These are phyloP conservation scores for Calycina herbarum DNA, from an alignment of 2,329 filamentous ascomycete species.

Conservation along the genomic window DNA sequence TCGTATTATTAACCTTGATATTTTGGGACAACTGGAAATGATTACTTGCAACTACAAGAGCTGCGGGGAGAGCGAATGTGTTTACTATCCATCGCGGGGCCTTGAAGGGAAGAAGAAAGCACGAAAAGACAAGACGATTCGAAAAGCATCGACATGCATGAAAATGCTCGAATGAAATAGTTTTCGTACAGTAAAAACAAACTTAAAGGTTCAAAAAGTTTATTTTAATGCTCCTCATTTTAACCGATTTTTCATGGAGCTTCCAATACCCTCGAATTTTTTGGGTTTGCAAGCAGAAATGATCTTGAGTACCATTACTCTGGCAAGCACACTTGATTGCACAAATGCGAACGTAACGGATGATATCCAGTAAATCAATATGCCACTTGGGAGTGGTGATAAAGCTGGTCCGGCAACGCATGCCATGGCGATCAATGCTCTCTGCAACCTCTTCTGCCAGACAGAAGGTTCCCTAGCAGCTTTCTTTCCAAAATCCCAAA, in stretches of 20 bases:
- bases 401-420: slow-evolving; percentile 42
- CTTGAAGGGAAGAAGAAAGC: too few species aligned
- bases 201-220: neutral
- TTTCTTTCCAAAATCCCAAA: slow-evolving; percentile 31
- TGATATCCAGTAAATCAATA: slow-evolving; percentile 52
- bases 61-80: too few species aligned
- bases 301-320: slow-evolving; percentile 40
- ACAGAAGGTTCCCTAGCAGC: slow-evolving; percentile 19
- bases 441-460: slow-evolving; percentile 32
- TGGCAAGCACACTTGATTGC: slow-evolving; percentile 43
- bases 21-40: too few species aligned
- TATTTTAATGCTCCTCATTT: neutral
- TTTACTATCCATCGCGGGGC: too few species aligned
- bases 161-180: too few species aligned
- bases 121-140: too few species aligned
- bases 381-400: slow-evolving; percentile 44
- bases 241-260: slow-evolving; percentile 42
- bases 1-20: too few species aligned
- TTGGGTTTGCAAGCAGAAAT: slow-evolving; percentile 37
- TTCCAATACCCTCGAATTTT: slow-evolving; percentile 19
- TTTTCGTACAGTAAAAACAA: neutral
- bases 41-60: too few species aligned
- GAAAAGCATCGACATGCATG: too few species aligned
- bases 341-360: slow-evolving; percentile 44
- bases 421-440: slow-evolving; percentile 40